Evolutionary conservation across 2,329 filamentous ascomycete genomes (phyloP), one percentile per base, ranked within the genome.

Genomic region (Colletotrichum aenigma): DNA sequence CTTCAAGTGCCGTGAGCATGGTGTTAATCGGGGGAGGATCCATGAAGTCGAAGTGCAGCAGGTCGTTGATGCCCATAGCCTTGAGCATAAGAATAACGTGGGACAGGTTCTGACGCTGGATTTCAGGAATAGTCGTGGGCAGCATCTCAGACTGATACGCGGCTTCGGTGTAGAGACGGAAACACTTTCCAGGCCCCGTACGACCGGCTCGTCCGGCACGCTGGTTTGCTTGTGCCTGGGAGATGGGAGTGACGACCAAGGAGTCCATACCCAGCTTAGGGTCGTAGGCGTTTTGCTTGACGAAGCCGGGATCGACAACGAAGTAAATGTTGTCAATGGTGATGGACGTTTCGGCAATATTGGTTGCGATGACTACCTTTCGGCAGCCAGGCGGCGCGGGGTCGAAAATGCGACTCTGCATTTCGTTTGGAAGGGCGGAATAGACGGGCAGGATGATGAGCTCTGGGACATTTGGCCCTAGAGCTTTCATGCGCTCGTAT

Each of bases 31-130:
- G 97, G 0, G 97, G 97, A 0, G 97, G 96, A 81, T 99, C 97
- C 96, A 99, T 98, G 81, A 99, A 99, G 85, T 98, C 96, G 81
- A 99, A 99, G 82, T 98, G 96, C 15, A 99, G 89, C 2, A 99
- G 88, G 82, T 99, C 97, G 82, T 99, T 98, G 84, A 99, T 98
- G 4, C 97, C 97, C 96, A 99, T 98, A 0, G 97, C 97, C 83
- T 99, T 99, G 66, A 99, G 91, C 94, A 98, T 98, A 62, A 99
- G 90, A 83, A 99, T 98, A 0, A 96, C 98, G 79, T 94, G 93
- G 0, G 95, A 94, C 69, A 99, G 83, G 81, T 99, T 99, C 83
- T 98, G 95, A 2, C 97, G 91, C 82, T 99, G 97, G 67, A 99
- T 99, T 81, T 98, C 97, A 1, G 97, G 97, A 34, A 98, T 97